Conservation (phyloP, 2,329 filamentous ascomycete genomes). For the Huntiella savannae region DNA sequence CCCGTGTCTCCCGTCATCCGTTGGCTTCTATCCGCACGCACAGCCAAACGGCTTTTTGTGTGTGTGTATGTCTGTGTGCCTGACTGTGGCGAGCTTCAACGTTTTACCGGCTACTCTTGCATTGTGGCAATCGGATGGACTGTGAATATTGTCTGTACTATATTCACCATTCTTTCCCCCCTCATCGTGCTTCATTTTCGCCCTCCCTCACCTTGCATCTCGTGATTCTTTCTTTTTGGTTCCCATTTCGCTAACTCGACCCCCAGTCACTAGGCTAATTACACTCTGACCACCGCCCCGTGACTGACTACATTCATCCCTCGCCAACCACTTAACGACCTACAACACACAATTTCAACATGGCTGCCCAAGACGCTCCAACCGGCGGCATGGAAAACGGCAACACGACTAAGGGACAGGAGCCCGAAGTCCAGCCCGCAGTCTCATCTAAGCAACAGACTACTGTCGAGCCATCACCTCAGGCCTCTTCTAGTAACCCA, state of each 20-base stretch:
- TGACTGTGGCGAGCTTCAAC: too few species aligned
- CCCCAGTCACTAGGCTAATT: too few species aligned
- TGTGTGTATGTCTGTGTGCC: too few species aligned
- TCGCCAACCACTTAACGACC: neutral
- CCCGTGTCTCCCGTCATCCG: too few species aligned
- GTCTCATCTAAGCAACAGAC: slow-evolving; percentile 4
- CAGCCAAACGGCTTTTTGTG: too few species aligned
- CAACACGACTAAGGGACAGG: slow-evolving; percentile 12
- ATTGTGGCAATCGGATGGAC: too few species aligned
- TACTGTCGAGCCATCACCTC: slow-evolving; percentile 17
- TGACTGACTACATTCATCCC: neutral
- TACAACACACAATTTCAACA: slow-evolving; percentile 11
- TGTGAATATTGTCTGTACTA: too few species aligned
- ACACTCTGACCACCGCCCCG: slow-evolving; percentile 1
- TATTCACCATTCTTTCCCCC: too few species aligned
- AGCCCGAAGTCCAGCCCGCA: slow-evolving; percentile 8
- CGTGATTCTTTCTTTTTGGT: neutral
- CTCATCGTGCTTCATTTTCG: too few species aligned
- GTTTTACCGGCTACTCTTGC: too few species aligned
- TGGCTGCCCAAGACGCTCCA: slow-evolving; percentile 29
- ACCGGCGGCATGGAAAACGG: slow-evolving; percentile 22
- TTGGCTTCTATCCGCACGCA: too few species aligned
- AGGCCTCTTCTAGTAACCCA: slow-evolving; percentile 14
- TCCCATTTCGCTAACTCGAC: neutral
- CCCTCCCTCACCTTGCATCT: too few species aligned